These are phyloP conservation scores for Marsdenia floribunda DNA, from an alignment of 257 asterid species.

Conservation along the genomic window DNA sequence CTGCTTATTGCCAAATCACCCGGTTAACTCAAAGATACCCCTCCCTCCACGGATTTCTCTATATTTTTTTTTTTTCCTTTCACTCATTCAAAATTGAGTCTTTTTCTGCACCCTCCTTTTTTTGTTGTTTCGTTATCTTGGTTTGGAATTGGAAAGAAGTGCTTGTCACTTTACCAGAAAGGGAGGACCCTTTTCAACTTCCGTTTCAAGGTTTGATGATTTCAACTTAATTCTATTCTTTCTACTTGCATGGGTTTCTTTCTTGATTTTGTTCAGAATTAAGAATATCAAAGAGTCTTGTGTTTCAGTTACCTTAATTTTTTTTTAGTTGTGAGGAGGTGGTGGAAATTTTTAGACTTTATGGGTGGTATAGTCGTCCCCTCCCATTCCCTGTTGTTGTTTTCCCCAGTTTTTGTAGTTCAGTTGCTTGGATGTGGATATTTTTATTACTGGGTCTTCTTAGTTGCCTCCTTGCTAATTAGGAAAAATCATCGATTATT, in stretches of 20 bases:
- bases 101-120: neutral
- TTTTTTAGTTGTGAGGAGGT: neutral
- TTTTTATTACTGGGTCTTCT: neutral
- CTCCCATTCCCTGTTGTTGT: neutral
- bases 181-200: slow-evolving; percentile 1
- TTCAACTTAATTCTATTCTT: slow-evolving; percentile 4
- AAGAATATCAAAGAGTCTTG: neutral
- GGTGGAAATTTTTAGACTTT: neutral
- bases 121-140: neutral
- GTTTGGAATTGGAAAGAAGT: neutral
- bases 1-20: slow-evolving; percentile 8
- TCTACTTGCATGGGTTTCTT: neutral
- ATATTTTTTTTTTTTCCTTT: neutral
- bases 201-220: neutral
- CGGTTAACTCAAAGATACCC: neutral
- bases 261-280: neutral
- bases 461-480: neutral
- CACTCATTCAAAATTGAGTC: neutral
- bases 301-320: neutral
- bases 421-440: neutral
- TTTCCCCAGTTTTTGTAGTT: neutral
- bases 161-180: neutral
- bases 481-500: neutral
- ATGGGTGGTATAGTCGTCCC: neutral
- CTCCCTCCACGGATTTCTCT: neutral